Evolutionary conservation across 371 early-diverging fungal species (phyloP).

Genomic region (Capillidium heterosporum): DNA sequence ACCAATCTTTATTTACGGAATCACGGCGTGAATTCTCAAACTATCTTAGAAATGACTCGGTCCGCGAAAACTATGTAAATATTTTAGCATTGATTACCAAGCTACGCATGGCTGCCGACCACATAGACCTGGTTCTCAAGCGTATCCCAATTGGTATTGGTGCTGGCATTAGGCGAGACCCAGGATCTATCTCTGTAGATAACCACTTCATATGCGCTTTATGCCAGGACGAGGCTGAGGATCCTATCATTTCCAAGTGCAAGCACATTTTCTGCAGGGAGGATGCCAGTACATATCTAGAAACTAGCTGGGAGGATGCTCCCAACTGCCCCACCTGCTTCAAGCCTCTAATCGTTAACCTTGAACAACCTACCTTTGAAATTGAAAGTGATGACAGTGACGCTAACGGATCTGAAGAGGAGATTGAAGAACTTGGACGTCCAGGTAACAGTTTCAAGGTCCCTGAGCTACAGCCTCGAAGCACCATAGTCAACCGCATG

Average conservation of each 20-base stretch:
- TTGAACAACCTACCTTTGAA: slow-evolving; percentile 35
- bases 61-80: slow-evolving; percentile 86
- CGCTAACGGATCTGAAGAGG: background rate
- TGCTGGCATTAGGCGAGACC: background rate
- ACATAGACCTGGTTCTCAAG: slow-evolving; percentile 67
- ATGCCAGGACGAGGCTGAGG: slow-evolving; percentile 80
- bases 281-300: slow-evolving; percentile 32
- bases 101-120: slow-evolving; percentile 70
- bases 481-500: slow-evolving; percentile 80
- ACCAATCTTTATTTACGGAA: slow-evolving; percentile 63
- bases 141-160: slow-evolving; percentile 9
- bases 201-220: slow-evolving; percentile 64
- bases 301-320: slow-evolving; percentile 18
- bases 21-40: slow-evolving; percentile 62
- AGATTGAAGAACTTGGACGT: too few species aligned
- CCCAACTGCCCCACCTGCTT: slow-evolving; percentile 79
- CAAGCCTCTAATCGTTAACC: slow-evolving; percentile 57
- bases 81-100: slow-evolving; percentile 64
- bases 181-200: background rate
- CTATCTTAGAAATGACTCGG: slow-evolving; percentile 69
- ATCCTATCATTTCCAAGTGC: slow-evolving; percentile 78
- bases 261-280: slow-evolving; percentile 79
- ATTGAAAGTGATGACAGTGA: slow-evolving; percentile 10
- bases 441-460: slow-evolving; percentile 9
- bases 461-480: slow-evolving; percentile 21